Base-by-base conservation (phyloP, 1,284 basidiomycete species). In the Stereum hirsutum region DNA sequence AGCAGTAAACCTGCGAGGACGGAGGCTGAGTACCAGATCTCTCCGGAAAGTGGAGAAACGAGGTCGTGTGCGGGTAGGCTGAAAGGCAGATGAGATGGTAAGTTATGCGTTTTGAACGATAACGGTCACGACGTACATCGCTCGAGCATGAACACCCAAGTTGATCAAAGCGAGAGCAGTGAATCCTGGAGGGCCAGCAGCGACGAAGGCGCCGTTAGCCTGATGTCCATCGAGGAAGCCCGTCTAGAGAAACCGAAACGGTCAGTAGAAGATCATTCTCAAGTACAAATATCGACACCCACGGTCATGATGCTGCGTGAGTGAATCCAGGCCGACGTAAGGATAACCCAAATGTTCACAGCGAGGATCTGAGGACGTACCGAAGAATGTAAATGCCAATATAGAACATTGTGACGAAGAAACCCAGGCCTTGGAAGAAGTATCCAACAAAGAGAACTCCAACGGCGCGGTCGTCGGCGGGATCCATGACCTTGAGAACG, bases 351-450 rank as follows among this genome's bases (percentile, higher is more conserved):
- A n/a, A n/a, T n/a, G n/a, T n/a, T n/a, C n/a, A n/a, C 20, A 11
- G 38, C 15, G 37, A 27, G 15, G 44, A 36, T 14, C 5, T 2
- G 26, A 23, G 41, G 26, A 56, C 64, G 19, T 34, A 66, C 65
- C 66, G 64, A 47, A 68, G 66, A 45, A 72, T 60, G 49, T 72
- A 72, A 41, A 72, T 70, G 54, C 67, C 68, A 38, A 72, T 65
- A 47, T 72, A 72, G 52, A 71, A 68, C 54, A 70, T 68, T 11
- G 69, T 71, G 62, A 72, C 66, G 57, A 72, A 71, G 57, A 69
- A 70, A 6, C 70, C 69, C 20, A 43, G 32, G 62, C 69, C 69
- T 60, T 72, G 70, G 56, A 72, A 72, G 57, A 69, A 67, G 56
- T 72, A 72, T 8, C 67, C 69, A 6, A 57, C 53, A 30, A 71